These are phyloP conservation scores for Luffa aegyptiaca DNA, from an alignment of 306 rosid species.

Conservation along the genomic window DNA sequence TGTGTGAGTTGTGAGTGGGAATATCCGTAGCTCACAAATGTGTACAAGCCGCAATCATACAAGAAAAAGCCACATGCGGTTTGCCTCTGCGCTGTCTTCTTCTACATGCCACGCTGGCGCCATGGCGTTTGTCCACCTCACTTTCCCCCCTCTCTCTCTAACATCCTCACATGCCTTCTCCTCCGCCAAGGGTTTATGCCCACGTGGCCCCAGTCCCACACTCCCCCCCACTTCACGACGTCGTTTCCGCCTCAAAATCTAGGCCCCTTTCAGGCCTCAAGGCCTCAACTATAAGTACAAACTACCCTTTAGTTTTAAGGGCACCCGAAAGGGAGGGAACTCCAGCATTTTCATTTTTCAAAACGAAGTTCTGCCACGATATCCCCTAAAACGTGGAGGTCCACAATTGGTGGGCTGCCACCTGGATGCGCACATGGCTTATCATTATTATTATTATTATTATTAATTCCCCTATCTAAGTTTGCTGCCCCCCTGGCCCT, in stretches of 20 bases:
- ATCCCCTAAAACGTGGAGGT: not conserved
- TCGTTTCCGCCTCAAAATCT: not conserved
- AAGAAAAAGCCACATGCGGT: not conserved
- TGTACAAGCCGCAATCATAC: not conserved
- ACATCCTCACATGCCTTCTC: constrained; percentile 16
- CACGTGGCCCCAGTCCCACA: not conserved
- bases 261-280: no score
- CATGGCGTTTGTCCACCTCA: not conserved
- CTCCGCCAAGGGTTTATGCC: not conserved
- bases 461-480: not conserved
- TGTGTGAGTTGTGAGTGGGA: no score
- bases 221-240: not conserved
- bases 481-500: not conserved
- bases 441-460: not conserved
- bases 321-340: not conserved
- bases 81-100: no score
- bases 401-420: not conserved
- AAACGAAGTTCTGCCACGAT: not conserved
- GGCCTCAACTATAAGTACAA: no score
- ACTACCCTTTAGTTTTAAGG: not conserved
- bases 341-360: no score
- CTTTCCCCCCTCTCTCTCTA: not conserved
- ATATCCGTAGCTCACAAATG: no score
- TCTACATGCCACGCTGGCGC: constrained; percentile 2
- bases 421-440: constrained; percentile 12